Base-by-base conservation (phyloP, 495 filamentous ascomycete genomes). In the Xylaria venustula region DNA sequence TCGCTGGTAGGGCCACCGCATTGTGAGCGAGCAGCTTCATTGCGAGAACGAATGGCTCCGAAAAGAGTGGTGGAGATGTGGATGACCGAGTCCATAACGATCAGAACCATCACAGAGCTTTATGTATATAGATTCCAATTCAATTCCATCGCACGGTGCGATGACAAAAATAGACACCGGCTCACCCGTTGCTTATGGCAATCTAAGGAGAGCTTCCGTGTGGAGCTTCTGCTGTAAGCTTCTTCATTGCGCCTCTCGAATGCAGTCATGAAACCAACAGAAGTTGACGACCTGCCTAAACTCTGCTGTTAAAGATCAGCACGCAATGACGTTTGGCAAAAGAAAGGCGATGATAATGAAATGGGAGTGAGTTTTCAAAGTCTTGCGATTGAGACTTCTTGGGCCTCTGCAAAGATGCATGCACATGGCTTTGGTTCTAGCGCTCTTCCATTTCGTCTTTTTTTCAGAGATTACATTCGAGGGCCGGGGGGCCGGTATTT, bases 11-110 rank as follows among this genome's bases (percentile, higher is more conserved):
- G 0, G 54, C 19, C 44, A 30, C 20, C 34, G 45, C 54, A 15
- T 20, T 49, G 12, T 48, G 9, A 19, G 42, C 44, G 34, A 58
- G 26, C 44, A 44, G 32, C 42, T 58, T 58, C 54, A 58, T 58
- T 4, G 34, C 5, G 30, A 40, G 20, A 58, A 46, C 2, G 28
- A 49, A 25, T 58, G 54, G 20, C 54, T 49, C 44, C 48, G 30
- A 40, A 58, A 49, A 49, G 42, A 58, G 20, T 47, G 54, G 48
- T 20, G 36, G 54, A 49, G 45, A 58, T 42, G 37, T 58, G 44
- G 42, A 48, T 58, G 32, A 28, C 25, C 45, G 54, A 58, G 44
- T 14, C 22, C 44, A 49, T 48, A 14, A 17, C 5, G 2, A 26
- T 49, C 14, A 15, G 28, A 7, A 5, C 42, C n/a, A 19, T 45